Base-by-base conservation (phyloP, 2,329 filamentous ascomycete species). In the Hawksworthiomyces lignivorus region DNA sequence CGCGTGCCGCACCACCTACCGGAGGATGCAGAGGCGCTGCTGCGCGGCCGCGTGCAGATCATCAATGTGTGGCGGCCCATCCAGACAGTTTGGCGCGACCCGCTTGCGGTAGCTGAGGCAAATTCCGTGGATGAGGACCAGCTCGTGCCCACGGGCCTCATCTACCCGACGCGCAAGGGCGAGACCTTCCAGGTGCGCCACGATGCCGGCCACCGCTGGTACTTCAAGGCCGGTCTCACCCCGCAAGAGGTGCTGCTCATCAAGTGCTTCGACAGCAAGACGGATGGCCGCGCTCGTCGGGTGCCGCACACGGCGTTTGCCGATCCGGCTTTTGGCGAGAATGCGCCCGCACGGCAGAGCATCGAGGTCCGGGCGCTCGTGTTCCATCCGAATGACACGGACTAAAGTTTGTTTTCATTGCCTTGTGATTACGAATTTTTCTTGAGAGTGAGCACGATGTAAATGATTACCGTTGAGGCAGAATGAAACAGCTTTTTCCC, bases 291-390 rank as follows among this genome's bases (percentile, higher is more conserved):
- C 50, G 69, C 72, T n/a, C 64, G 72, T 4, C 58, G 73, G 21
- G 66, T 70, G 22, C 70, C 72, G 33, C 74, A 78, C 52, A 67
- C 64, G 27, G 70, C 73, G 0, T 77, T 80, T 61, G 62, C 63
- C 39, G 65, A 75, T 51, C 60, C 63, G 3, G 65, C 37, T 4
- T 27, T 40, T 28, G 44, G 49, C 37, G 62, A 60, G 34, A 54
- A 61, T 7, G 28, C 29, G 15, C 59, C 59, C 43, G 52, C 59
- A 26, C 59, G 73, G 48, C 66, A 75, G 62, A 78, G 73, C 55
- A 74, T 78, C 48, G 75, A 78, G 57, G 62, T 77, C 7, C 54
- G 74, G 45, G 63, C 66, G 3, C 57, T 77, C 48, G 68, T 76
- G 3, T 73, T 75, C 22, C 38, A 40, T n/a, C 30, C 38, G 17